Evolutionary conservation across 2,329 filamentous ascomycete genomes (phyloP), one percentile per base, ranked within the genome.

Genomic region (Scedosporium boydii): DNA sequence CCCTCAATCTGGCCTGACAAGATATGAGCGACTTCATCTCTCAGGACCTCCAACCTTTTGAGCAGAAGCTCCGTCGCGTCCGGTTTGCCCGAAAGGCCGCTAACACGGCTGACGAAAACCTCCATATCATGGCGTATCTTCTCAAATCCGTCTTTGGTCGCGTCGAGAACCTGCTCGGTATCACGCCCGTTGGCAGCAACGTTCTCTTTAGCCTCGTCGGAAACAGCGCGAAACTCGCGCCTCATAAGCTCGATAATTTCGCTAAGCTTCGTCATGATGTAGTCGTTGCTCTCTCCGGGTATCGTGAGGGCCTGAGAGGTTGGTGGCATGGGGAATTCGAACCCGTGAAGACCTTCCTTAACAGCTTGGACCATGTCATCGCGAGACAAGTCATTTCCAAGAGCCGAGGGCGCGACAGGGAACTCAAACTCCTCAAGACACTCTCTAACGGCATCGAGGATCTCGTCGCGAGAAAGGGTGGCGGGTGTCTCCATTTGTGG

Each of bases 341-440:
- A 77, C 3, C 74, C 75, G 60, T 78, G 74, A 2, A 88, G 77
- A 7, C 84, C 84, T 68, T 87, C 79, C 67, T 80, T 84, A 59
- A 89, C 83, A 51, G 86, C 86, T 63, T 86, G 78, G 23, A 88
- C 71, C 75, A 89, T 81, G 64, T 88, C 85, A 27, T 87, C 82
- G 46, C 80, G 78, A 0, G 82, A 84, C 38, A 87, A 71, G n/a
- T 83, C 81, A 29, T 75, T 76, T 6, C 79, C 78, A 23, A 80
- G 72, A 29, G 82, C 80, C 12, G 83, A 81, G 1, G 82, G 79
- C 3, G 85, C 82, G 23, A 86, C 78, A 1, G 87, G 87, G 66
- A 90, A 90, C 69, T 93, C 90, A 66, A 95, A 89, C 66, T 91
- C 90, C 67, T 96, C 90, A 3, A 98, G 78, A 65, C 90, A 96